Evolutionary conservation across 164 flowering plant species (phyloP).

Genomic region (Umbilicus rupestris): DNA sequence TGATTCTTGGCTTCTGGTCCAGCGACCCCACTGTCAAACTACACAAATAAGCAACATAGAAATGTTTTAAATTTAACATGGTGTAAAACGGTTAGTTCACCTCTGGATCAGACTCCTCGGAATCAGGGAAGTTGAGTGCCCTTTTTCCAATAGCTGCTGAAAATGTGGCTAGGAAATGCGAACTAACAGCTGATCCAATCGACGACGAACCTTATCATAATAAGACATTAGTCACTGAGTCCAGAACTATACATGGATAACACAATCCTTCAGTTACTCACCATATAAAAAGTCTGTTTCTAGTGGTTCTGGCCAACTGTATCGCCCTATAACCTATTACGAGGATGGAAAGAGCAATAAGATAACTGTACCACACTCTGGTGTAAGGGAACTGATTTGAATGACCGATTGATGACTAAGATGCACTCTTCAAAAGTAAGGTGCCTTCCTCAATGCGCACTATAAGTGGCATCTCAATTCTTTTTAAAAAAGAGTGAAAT

Average conservation of each 20-base stretch:
- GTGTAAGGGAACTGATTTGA: no score
- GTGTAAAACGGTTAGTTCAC: slow-evolving; percentile 22
- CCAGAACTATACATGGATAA: not conserved
- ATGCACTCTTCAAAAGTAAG: not conserved
- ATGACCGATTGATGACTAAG: not conserved
- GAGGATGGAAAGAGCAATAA: not conserved
- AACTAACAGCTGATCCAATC: slow-evolving; percentile 61
- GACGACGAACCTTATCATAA: slow-evolving; percentile 61
- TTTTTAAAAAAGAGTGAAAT: not conserved
- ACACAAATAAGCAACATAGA: slow-evolving; percentile 6
- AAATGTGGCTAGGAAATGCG: slow-evolving; percentile 80
- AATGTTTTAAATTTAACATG: not conserved
- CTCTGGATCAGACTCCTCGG: slow-evolving; percentile 95
- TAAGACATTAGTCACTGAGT: not conserved
- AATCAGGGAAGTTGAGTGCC: slow-evolving; percentile 40
- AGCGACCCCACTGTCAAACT: slow-evolving; percentile 72
- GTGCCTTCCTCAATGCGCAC: not conserved
- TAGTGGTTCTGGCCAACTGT: slow-evolving; percentile 68
- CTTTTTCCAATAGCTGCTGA: slow-evolving; percentile 78
- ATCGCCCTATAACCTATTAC: slow-evolving; percentile 46
- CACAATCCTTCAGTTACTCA: slow-evolving; percentile 18
- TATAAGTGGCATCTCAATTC: not conserved
- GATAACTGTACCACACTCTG: not conserved
- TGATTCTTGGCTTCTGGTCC: slow-evolving; percentile 71
- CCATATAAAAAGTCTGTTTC: slow-evolving; percentile 78